Percentiles rank a stretch among this genome's conserved stretches.
These are phyloP conservation scores for Russula emetica DNA, from an alignment of 768 basidiomycete genomes.

Conservation along the genomic window DNA sequence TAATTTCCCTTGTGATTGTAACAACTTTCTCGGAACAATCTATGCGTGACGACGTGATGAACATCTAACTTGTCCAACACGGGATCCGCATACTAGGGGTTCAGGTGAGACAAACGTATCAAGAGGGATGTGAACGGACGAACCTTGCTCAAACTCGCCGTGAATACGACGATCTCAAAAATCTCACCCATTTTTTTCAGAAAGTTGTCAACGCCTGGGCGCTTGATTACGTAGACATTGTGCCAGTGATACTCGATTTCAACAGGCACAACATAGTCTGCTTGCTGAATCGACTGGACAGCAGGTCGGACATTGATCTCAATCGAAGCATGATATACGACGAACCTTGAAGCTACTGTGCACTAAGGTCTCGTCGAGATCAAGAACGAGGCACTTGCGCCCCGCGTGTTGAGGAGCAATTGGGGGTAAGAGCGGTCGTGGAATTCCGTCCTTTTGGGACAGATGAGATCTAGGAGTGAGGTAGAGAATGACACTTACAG, in stretches of 20 bases:
- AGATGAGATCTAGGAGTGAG: constrained; percentile 1
- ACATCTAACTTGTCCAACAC: constrained; percentile 95
- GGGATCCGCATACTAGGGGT: constrained; percentile 90
- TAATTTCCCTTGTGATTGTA: constrained; percentile 99
- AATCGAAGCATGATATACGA: constrained; percentile 1
- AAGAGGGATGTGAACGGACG: constrained; percentile 27
- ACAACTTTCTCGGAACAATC: constrained; percentile 96
- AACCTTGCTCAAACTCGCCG: constrained; percentile 96
- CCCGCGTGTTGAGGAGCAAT: constrained; percentile 76
- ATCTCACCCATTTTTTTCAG: constrained; percentile 98
- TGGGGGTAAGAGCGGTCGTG: constrained; percentile 84
- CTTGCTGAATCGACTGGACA: constrained; percentile 79
- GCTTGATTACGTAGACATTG: constrained; percentile 98
- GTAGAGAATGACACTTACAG: constrained; percentile 50
- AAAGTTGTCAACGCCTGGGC: constrained; percentile 96
- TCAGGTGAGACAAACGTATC: constrained; percentile 20
- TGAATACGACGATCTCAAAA: constrained; percentile 97
- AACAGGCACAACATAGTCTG: constrained; percentile 98
- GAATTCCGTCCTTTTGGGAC: constrained; percentile 67
- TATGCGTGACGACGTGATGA: constrained; percentile 87
- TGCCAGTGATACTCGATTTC: constrained; percentile 99
- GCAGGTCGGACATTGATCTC: constrained; percentile 21
- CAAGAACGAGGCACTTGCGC: constrained; percentile 92
- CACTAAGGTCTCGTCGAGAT: constrained; percentile 94
- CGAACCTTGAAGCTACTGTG: constrained; percentile 97